Percentiles rank a stretch among this genome's conserved stretches.
phyloP scores from a whole-genome alignment of 345 rosid species.

The Nephelium lappaceum region DNA sequence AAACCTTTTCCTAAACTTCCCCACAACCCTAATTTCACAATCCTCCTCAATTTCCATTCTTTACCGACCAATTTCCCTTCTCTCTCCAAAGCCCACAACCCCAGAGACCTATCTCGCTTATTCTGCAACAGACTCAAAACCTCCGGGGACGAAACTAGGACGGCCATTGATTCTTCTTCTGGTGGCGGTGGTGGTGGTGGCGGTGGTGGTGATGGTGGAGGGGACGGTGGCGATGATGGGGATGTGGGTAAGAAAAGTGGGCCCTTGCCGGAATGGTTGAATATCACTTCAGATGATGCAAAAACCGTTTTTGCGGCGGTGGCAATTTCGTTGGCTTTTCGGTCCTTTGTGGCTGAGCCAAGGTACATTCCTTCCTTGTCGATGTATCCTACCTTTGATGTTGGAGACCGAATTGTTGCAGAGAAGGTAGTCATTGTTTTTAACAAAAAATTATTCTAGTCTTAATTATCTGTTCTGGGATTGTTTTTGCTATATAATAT shows the following conservation, averaged over 20 bases:
- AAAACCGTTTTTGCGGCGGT: constrained; percentile 78
- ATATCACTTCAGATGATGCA: constrained; percentile 72
- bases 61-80: constrained; percentile 14
- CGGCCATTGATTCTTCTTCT: constrained; percentile 33
- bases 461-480: not conserved
- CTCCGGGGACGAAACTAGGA: constrained; percentile 52
- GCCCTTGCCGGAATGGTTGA: constrained; percentile 78
- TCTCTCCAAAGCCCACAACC: constrained; percentile 11
- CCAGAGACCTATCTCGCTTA: constrained; percentile 31
- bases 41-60: constrained; percentile 16
- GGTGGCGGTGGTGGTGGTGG: constrained; percentile 33
- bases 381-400: constrained; percentile 98
- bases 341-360: constrained; percentile 88
- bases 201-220: constrained; percentile 47
- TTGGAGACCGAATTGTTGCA: constrained; percentile 89
- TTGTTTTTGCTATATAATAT: not conserved
- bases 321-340: constrained; percentile 75
- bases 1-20: constrained; percentile 4
- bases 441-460: not conserved
- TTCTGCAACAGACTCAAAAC: constrained; percentile 37
- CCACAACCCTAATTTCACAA: constrained; percentile 21
- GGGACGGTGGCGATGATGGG: constrained; percentile 48
- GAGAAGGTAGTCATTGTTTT: constrained; percentile 67
- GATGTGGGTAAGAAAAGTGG: constrained; percentile 51
- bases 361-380: constrained; percentile 96